Conservation (phyloP, 2,329 filamentous ascomycete species). For the Diaporthe sp. region DNA sequence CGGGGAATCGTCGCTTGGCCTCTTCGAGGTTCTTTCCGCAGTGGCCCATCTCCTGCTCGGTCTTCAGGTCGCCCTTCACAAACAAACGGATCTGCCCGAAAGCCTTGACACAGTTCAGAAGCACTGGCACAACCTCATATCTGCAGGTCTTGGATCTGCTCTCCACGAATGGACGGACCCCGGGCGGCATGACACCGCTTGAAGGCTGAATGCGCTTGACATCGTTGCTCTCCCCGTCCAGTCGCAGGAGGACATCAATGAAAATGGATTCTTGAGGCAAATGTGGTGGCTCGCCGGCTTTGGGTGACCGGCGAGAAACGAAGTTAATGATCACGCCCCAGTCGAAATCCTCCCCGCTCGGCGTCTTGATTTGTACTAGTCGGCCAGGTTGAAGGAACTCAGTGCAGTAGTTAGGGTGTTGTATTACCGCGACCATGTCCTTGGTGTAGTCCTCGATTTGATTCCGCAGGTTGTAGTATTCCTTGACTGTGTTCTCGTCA, state of each 20-base stretch:
- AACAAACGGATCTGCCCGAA: slow-evolving; percentile 89
- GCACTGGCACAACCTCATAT: slow-evolving; percentile 87
- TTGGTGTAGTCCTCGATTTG: slow-evolving; percentile 86
- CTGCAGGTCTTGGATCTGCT: slow-evolving; percentile 71
- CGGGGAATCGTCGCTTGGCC: slow-evolving; percentile 88
- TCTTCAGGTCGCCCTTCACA: slow-evolving; percentile 82
- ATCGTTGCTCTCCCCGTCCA: slow-evolving; percentile 65
- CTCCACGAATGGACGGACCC: slow-evolving; percentile 68
- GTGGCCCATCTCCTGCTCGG: slow-evolving; percentile 74
- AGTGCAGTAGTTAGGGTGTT: slow-evolving; percentile 88
- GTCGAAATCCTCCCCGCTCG: slow-evolving; percentile 83
- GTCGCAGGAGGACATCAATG: slow-evolving; percentile 82
- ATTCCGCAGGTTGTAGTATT: slow-evolving; percentile 92
- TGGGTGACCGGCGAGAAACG: slow-evolving; percentile 74
- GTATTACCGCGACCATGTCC: slow-evolving; percentile 93
- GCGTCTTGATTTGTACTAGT: slow-evolving; percentile 86
- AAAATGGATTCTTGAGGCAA: slow-evolving; percentile 83
- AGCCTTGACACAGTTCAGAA: slow-evolving; percentile 86
- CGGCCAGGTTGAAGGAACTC: slow-evolving; percentile 91
- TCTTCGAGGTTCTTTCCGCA: slow-evolving; percentile 81
- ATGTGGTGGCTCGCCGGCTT: slow-evolving; percentile 77
- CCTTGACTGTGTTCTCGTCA: slow-evolving; percentile 90
- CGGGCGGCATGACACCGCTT: slow-evolving; percentile 74
- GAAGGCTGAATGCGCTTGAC: slow-evolving; percentile 67
- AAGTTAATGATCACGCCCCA: slow-evolving; percentile 93